Evolutionary conservation across 2,329 filamentous ascomycete species (phyloP).

Genomic region (Helotiales sp.): DNA sequence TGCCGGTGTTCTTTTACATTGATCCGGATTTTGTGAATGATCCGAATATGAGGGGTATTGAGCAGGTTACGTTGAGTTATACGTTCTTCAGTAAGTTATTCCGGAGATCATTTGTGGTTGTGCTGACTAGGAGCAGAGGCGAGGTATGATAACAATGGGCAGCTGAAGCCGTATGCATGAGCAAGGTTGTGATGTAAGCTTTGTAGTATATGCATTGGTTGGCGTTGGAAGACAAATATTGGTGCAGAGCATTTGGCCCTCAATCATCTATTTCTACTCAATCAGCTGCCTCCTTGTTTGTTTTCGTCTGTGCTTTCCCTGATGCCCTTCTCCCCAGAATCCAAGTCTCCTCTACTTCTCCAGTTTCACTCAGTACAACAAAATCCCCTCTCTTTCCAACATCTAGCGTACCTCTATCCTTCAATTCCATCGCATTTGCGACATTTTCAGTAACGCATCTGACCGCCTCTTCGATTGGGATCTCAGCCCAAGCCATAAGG

Average conservation of each 20-base stretch:
- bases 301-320: background rate
- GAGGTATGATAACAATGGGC: conserved; percentile 81
- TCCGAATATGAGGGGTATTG: conserved; percentile 88
- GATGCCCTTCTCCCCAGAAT: conserved; percentile 33
- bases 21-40: conserved; percentile 95
- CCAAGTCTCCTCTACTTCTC: conserved; percentile 36
- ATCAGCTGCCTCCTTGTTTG: no score
- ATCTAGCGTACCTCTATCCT: conserved; percentile 36
- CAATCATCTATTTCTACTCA: background rate
- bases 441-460: conserved; percentile 42
- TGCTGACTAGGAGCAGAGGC: conserved; percentile 65
- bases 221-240: conserved; percentile 25
- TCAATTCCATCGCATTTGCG: conserved; percentile 33
- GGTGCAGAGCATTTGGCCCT: background rate
- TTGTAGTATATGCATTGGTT: conserved; percentile 31
- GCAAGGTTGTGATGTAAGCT: conserved; percentile 19
- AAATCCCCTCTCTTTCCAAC: conserved; percentile 39
- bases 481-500: conserved; percentile 37
- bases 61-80: conserved; percentile 94
- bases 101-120: background rate
- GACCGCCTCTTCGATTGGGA: conserved; percentile 36
- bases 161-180: conserved; percentile 50
- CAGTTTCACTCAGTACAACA: conserved; percentile 35
- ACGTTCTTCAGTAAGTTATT: conserved; percentile 90
- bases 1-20: conserved; percentile 99